Base-by-base conservation (phyloP, 1,284 basidiomycete genomes). In the Uromyces viciae-fabae region DNA sequence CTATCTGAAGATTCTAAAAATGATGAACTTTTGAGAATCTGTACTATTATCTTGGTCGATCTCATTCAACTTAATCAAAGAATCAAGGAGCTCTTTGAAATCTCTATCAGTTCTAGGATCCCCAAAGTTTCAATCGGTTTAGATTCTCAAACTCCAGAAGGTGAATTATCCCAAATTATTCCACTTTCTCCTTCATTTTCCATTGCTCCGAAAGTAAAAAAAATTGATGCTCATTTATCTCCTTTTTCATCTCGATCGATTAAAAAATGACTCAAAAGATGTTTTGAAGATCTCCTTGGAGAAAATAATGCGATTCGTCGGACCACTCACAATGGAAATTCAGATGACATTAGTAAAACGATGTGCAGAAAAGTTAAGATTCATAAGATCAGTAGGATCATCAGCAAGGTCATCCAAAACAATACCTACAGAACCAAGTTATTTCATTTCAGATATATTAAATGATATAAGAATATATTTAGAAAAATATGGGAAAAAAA, bases 371-470 rank as follows among this genome's bases (percentile, higher is more conserved):
- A 91, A 93, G 2, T 89, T 99, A 58, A 90, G 93, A 49, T 91
- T 93, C 14, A 93, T 98, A 69, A 90, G 94, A 66, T 93, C 93
- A 0, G 93, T 97, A 83, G 93, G 94, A 0, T 92, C 92, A 0
- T 93, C 94, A 83, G 93, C 94, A 83, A 89, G 94, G 75, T 92
- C 92, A 0, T 92, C 82, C n/a, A 82, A 92, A 89, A 83, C 82
- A 52, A 68, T 88, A 83, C 90, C 92, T 0, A 89, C 89, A 5
- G 91, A 93, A 83, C 90, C 94, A 22, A 95, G 93, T 84, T 91
- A 93, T 85, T 98, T 96, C 84, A 90, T 98, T 1, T 87, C 90
- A 0, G 88, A 90, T 31, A 91, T 98, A 77, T 88, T 98, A 62
- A 91, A 91, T 40, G 94, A 95, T 0, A 86, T 97, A n/a, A 91